Evolutionary conservation across 177 flowering plant species (phyloP).

Genomic region (Vitis hybrid): DNA sequence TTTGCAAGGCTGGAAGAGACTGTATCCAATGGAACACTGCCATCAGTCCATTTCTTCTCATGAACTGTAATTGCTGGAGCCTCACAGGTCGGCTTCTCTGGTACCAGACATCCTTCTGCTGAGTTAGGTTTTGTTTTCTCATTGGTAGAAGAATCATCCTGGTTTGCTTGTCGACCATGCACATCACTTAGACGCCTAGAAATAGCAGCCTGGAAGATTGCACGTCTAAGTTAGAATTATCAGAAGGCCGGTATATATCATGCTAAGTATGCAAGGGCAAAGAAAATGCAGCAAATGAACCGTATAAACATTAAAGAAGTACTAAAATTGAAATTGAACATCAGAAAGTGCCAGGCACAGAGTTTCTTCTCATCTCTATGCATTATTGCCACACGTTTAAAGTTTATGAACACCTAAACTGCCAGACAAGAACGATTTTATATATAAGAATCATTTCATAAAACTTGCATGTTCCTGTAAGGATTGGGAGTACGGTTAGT

Average conservation of each 20-base stretch:
- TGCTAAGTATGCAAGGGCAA: neutral
- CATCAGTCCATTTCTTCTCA: conserved; percentile 95
- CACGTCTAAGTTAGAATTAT: neutral
- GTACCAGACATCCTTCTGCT: conserved; percentile 18
- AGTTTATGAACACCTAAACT: too few relatives aligned
- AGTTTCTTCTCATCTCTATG: too few relatives aligned
- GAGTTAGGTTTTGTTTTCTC: conserved; percentile 39
- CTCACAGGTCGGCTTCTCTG: conserved; percentile 29
- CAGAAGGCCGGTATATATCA: neutral
- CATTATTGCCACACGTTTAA: too few relatives aligned
- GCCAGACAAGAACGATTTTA: too few relatives aligned
- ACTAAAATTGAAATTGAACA: too few relatives aligned
- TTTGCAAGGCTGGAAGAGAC: conserved; percentile 61
- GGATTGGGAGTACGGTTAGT: too few relatives aligned
- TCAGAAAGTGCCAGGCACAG: too few relatives aligned
- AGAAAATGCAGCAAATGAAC: neutral
- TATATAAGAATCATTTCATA: too few relatives aligned
- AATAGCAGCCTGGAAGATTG: conserved; percentile 59
- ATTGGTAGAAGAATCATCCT: conserved; percentile 39
- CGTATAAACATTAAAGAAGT: too few relatives aligned
- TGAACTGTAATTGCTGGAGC: conserved; percentile 61
- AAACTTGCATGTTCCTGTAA: too few relatives aligned
- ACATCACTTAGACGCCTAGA: conserved; percentile 80
- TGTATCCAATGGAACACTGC: conserved; percentile 59
- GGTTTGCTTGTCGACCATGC: conserved; percentile 24